Evolutionary conservation across 225 moss, liverwort and hornwort species (phyloP), one percentile per base, ranked within the genome.

Genomic region (Sphagnum tenellum): DNA sequence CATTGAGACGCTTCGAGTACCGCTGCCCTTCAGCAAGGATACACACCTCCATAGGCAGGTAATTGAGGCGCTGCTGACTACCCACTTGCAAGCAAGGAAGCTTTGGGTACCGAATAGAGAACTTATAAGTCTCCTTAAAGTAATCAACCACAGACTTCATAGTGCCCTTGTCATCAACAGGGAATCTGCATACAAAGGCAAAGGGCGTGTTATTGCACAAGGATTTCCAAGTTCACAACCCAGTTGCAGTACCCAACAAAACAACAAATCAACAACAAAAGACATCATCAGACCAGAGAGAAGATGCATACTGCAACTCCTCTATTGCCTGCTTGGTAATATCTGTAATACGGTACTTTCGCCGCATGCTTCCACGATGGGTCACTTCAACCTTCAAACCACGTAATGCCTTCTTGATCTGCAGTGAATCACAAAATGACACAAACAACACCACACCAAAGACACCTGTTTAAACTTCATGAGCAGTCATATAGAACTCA

Each of bases 31-130:
- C 64, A 11, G 50, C 64, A 11, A 64, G 50, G 7, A 47, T 64
- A n/a, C 64, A 64, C 8, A 64, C 64, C 64, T 64, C 64, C 64
- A 64, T 64, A 10, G 64, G 64, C 5, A 64, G 49, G 14, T 64
- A 64, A 14, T 64, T 64, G 10, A 29, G 49, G 3, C 64, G 64
- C 47, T 64, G 64, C 10, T 48, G 64, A 14, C 50, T 64, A 12
- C 64, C 64, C 4, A 64, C 64, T 64, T 64, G 64, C 3, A 64
- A 12, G 13, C 64, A 64, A 9, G 64, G 64, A 14, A 64, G 29
- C 11, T 49, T 49, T 7, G 64, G 64, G 9, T 51, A 1, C 13
- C 64, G 64, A 8, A 64, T 48, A 5, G 10, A 9, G 29, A 47
- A 64, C 4, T 49, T 13, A 14, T 64, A 64, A 48, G 64, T 64